These are phyloP conservation scores for Tricladium varicosporioides DNA, from an alignment of 2,329 filamentous ascomycete genomes.

Conservation along the genomic window DNA sequence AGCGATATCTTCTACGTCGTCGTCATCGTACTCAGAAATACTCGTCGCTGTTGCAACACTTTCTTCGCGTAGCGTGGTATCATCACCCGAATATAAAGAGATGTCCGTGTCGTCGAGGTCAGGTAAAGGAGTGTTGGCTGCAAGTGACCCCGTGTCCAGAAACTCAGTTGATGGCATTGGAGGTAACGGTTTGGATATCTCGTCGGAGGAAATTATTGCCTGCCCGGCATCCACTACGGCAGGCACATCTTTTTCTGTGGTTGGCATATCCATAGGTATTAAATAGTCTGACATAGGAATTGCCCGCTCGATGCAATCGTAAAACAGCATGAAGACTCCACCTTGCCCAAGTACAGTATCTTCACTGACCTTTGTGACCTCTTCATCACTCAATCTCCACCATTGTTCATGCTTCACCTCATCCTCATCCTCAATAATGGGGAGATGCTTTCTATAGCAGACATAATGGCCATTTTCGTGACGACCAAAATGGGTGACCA, in stretches of 20 bases:
- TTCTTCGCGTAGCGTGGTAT: slow-evolving; percentile 13
- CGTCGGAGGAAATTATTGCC: neutral
- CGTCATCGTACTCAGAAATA: slow-evolving; percentile 26
- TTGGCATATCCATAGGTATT: neutral
- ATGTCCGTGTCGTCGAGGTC: slow-evolving; percentile 20
- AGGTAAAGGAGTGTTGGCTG: slow-evolving; percentile 21
- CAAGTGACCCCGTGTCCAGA: slow-evolving; percentile 12
- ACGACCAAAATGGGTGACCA: slow-evolving; percentile 83
- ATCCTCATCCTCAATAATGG: slow-evolving; percentile 26
- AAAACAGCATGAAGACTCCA: slow-evolving; percentile 96
- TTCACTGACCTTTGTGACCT: slow-evolving; percentile 73
- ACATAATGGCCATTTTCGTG: slow-evolving; percentile 97
- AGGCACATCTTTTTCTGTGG: neutral
- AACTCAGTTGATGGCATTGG: neutral
- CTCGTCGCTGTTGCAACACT: slow-evolving; percentile 21
- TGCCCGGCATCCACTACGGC: neutral
- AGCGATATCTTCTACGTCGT: slow-evolving; percentile 11
- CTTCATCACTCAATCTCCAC: slow-evolving; percentile 91
- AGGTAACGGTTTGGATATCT: neutral
- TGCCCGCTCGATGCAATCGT: slow-evolving; percentile 66
- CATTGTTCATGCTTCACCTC: slow-evolving; percentile 51
- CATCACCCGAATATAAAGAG: slow-evolving; percentile 11
- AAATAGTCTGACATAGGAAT: slow-evolving; percentile 1
- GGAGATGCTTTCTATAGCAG: slow-evolving; percentile 74
- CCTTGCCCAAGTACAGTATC: slow-evolving; percentile 68